Base-by-base conservation (phyloP, 495 filamentous ascomycete genomes). In the Delitschia confertaspora region DNA sequence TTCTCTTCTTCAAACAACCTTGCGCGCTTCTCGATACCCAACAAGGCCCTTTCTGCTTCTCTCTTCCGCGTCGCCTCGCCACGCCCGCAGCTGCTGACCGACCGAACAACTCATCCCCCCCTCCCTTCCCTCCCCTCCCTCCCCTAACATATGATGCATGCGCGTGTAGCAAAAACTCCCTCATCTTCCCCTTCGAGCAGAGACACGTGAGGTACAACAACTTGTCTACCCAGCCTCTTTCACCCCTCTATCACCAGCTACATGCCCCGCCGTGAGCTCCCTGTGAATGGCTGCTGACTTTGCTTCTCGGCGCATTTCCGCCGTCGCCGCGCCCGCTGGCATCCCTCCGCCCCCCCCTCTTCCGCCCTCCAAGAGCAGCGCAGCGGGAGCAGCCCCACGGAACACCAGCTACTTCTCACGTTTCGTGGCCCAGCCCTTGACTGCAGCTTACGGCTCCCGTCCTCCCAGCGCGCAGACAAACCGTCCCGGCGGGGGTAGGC, bases 351-450 rank as follows among this genome's bases (percentile, higher is more conserved):
- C 73, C 38, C 68, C 70, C 33, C 67, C 68, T 29, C 65, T 69
- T 36, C 67, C 69, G 50, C 68, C 66, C 21, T 64, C 67, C 39
- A 69, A 63, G 57, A n/a, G n/a, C n/a, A n/a, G n/a, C n/a, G n/a
- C n/a, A n/a, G n/a, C n/a, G 69, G 74, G 60, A 68, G 62, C 24
- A 63, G 65, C 50, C 63, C 68, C 42, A 71, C 72, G 34, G 69
- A n/a, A n/a, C n/a, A 67, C 37, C 45, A 74, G 67, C 60, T 73
- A 74, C 46, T 59, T 78, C 32, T 69, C 72, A 38, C 66, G 74
- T 43, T 70, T 79, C 41, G 71, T 60, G 10, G 47, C 74, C 34
- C 73, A 75, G 49, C 72, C 72, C 6, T 73, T 76, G 56, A 42
- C 39, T 3, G 41, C 52, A 3, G 67, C 72, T 37, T 71, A 72